A percentile compares a stretch with the other conserved stretches of the same genome.
Conservation (phyloP, 129 eudicot genomes). For the Flaveria brownii region DNA sequence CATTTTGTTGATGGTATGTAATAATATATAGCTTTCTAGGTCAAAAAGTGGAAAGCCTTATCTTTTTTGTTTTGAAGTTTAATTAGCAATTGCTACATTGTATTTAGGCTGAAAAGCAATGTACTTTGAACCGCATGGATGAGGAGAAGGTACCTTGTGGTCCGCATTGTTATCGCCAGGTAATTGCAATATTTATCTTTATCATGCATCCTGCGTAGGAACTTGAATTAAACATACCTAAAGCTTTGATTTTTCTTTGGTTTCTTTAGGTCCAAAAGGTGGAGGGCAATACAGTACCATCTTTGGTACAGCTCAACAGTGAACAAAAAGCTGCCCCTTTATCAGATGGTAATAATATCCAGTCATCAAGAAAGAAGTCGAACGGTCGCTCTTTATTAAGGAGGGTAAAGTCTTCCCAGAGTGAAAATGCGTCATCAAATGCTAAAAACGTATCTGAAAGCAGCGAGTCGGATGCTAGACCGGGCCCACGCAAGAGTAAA, state of each 20-base stretch:
- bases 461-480: constrained; percentile 71
- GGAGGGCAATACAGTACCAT: constrained; percentile 40
- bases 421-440: constrained; percentile 77
- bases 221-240: background rate
- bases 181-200: constrained; percentile 30
- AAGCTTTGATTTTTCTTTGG: constrained; percentile 4
- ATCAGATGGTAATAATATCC: constrained; percentile 48
- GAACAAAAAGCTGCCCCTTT: constrained; percentile 47
- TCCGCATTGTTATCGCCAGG: constrained; percentile 74
- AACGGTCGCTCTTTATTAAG: constrained; percentile 46
- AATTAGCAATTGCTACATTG: constrained; percentile 1
- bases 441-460: constrained; percentile 62
- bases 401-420: constrained; percentile 57
- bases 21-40: constrained; percentile 3
- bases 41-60: background rate
- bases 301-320: constrained; percentile 33
- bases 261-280: constrained; percentile 43
- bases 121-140: constrained; percentile 57
- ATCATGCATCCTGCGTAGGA: background rate
- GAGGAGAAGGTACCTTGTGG: constrained; percentile 79
- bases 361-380: constrained; percentile 44
- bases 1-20: constrained; percentile 5
- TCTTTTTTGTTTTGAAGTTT: background rate
- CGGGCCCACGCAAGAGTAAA: constrained; percentile 47
- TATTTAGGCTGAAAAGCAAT: constrained; percentile 74